Percentiles rank a stretch among this genome's conserved stretches.
phyloP scores from a whole-genome alignment of 2,329 filamentous ascomycete genomes.

The Cordyceps javanica region DNA sequence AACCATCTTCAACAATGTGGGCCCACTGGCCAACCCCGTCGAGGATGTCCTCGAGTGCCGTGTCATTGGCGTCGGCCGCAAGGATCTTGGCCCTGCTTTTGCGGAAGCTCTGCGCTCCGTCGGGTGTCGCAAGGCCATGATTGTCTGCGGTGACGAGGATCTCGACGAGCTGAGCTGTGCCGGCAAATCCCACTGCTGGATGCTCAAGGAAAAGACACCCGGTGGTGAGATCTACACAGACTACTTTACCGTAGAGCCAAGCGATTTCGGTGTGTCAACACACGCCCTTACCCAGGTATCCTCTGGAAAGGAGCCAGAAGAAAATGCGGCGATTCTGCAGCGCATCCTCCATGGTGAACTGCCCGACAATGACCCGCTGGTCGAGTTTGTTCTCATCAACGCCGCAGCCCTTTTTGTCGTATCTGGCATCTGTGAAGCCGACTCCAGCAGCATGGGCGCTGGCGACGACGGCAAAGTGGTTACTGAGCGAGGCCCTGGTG shows the following conservation, averaged over 20 bases:
- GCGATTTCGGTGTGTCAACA: constrained; percentile 76
- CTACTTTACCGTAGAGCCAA: constrained; percentile 70
- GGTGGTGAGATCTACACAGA: constrained; percentile 51
- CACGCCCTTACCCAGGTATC: constrained; percentile 75
- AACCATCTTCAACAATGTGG: constrained; percentile 96
- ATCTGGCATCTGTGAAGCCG: constrained; percentile 79
- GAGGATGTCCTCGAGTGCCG: constrained; percentile 80
- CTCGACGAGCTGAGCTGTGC: constrained; percentile 94
- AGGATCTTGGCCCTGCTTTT: constrained; percentile 82
- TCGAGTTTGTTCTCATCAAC: constrained; percentile 93
- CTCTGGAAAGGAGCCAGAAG: constrained; percentile 74
- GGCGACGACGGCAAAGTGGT: constrained; percentile 78
- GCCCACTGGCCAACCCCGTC: constrained; percentile 85
- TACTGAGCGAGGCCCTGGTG: constrained; percentile 75
- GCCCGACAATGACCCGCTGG: constrained; percentile 69
- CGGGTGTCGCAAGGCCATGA: constrained; percentile 74
- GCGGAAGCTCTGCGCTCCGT: constrained; percentile 73
- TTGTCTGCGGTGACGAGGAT: constrained; percentile 91
- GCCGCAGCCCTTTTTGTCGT: constrained; percentile 82
- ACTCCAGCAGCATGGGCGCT: constrained; percentile 70
- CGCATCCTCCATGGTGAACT: constrained; percentile 70
- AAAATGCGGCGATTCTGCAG: constrained; percentile 82
- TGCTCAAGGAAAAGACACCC: constrained; percentile 48
- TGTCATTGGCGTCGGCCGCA: constrained; percentile 85
- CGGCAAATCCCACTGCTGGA: constrained; percentile 84